Conservation (phyloP, 2,329 filamentous ascomycete genomes). For the Fusarium dimerum region DNA sequence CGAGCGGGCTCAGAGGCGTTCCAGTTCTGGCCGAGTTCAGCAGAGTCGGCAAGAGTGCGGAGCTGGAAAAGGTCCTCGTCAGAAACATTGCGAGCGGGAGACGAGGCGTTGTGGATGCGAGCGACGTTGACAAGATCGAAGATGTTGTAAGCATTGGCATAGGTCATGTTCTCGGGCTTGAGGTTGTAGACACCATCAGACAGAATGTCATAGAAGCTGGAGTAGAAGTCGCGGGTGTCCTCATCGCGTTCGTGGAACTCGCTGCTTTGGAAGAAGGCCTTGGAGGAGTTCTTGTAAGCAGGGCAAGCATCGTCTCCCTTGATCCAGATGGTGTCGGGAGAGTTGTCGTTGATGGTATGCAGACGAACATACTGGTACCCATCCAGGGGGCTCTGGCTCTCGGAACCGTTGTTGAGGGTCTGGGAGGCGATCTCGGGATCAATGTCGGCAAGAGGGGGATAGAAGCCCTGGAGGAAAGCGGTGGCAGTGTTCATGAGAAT, state of each 20-base stretch:
- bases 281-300: constrained; percentile 26
- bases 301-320: constrained; percentile 39
- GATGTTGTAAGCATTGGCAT: constrained; percentile 37
- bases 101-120: constrained; percentile 34
- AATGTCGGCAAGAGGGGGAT: constrained; percentile 33
- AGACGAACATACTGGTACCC: constrained; percentile 39
- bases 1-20: constrained; percentile 31
- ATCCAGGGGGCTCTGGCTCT: constrained; percentile 30
- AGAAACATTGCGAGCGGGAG: constrained; percentile 32
- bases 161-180: constrained; percentile 33
- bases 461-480: constrained; percentile 38
- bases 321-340: constrained; percentile 39
- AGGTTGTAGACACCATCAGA: constrained; percentile 34
- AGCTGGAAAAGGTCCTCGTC: constrained; percentile 36
- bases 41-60: constrained; percentile 34
- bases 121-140: constrained; percentile 40
- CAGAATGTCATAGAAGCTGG: constrained; percentile 31
- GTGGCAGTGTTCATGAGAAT: constrained; percentile 38
- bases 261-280: constrained; percentile 31
- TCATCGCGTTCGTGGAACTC: constrained; percentile 27
- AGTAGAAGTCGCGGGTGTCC: constrained; percentile 34
- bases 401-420: constrained; percentile 34
- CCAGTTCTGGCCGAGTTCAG: constrained; percentile 35
- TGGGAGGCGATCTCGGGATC: constrained; percentile 28
- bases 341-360: constrained; percentile 32